A percentile compares a stretch with the other conserved stretches of the same genome.
Evolutionary conservation across 306 rosid species (phyloP).

Genomic region (Hippophae tibetana): DNA sequence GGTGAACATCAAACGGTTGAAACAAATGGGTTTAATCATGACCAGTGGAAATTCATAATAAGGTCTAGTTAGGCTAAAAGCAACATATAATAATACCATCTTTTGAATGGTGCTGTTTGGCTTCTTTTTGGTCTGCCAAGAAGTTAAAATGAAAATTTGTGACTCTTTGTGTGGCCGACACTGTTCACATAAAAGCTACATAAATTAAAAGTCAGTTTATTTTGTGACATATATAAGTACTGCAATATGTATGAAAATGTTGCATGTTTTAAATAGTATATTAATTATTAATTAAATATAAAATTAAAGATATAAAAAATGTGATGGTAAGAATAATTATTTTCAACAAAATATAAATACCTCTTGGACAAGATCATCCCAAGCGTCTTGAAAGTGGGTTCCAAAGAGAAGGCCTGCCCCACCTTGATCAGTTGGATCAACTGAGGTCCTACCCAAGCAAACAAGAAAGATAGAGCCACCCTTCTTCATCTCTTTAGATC

Average conservation of each 20-base stretch:
- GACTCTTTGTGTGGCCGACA: not conserved
- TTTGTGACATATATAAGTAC: not conserved
- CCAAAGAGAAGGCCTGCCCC: conserved; percentile 94
- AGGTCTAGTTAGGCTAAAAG: conserved; percentile 21
- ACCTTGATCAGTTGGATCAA: conserved; percentile 88
- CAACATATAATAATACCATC: conserved; percentile 25
- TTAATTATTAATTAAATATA: too few species aligned
- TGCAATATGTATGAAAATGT: not conserved
- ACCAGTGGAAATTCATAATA: conserved; percentile 36
- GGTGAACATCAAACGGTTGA: conserved; percentile 19
- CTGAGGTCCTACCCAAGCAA: conserved; percentile 68
- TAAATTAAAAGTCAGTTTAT: not conserved
- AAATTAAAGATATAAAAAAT: too few species aligned
- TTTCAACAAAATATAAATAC: conserved; percentile 16
- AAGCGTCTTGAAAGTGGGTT: conserved; percentile 97
- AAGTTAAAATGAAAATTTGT: not conserved
- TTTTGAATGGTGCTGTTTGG: conserved; percentile 1
- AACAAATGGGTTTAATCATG: conserved; percentile 33
- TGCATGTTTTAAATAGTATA: not conserved
- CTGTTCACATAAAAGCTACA: conserved; percentile 23
- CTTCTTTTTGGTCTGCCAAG: conserved; percentile 36
- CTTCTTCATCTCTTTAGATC: conserved; percentile 74
- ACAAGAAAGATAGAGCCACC: conserved; percentile 89
- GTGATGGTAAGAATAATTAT: too few species aligned
- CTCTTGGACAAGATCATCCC: conserved; percentile 99